Evolutionary conservation across 495 filamentous ascomycete species (phyloP).

Genomic region (Penicillium nucicola): DNA sequence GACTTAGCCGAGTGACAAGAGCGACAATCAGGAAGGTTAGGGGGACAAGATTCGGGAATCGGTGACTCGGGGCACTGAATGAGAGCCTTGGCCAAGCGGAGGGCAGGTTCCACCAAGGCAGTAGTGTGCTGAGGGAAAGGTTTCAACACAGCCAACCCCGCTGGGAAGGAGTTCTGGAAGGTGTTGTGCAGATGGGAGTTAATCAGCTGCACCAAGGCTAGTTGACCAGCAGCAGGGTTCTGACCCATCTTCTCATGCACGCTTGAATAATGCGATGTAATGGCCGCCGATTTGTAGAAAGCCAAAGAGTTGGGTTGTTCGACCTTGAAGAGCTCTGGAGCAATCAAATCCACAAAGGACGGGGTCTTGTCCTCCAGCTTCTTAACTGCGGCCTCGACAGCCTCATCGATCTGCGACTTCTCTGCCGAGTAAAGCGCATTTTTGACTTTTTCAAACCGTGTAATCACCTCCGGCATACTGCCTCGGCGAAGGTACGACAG

Average conservation of each 20-base stretch:
- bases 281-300: slow-evolving; percentile 64
- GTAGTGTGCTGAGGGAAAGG: slow-evolving; percentile 71
- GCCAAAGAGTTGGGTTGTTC: slow-evolving; percentile 71
- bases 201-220: slow-evolving; percentile 68
- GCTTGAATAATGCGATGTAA: slow-evolving; percentile 61
- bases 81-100: slow-evolving; percentile 68
- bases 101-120: slow-evolving; percentile 64
- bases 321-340: slow-evolving; percentile 55
- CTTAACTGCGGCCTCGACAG: slow-evolving; percentile 63
- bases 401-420: slow-evolving; percentile 60
- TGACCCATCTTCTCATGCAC: slow-evolving; percentile 58
- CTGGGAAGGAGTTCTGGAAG: slow-evolving; percentile 74
- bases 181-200: slow-evolving; percentile 82
- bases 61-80: slow-evolving; percentile 69
- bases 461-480: slow-evolving; percentile 62
- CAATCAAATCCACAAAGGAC: slow-evolving; percentile 56
- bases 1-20: slow-evolving; percentile 59
- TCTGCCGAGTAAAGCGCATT: slow-evolving; percentile 73
- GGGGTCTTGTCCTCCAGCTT: slow-evolving; percentile 51
- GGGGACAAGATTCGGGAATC: slow-evolving; percentile 76
- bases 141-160: slow-evolving; percentile 76
- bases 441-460: slow-evolving; percentile 69
- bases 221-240: slow-evolving; percentile 55
- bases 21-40: slow-evolving; percentile 69
- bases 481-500: slow-evolving; percentile 70